These are phyloP conservation scores for Spergularia marina DNA, from an alignment of 148 eudicot species.

Conservation along the genomic window DNA sequence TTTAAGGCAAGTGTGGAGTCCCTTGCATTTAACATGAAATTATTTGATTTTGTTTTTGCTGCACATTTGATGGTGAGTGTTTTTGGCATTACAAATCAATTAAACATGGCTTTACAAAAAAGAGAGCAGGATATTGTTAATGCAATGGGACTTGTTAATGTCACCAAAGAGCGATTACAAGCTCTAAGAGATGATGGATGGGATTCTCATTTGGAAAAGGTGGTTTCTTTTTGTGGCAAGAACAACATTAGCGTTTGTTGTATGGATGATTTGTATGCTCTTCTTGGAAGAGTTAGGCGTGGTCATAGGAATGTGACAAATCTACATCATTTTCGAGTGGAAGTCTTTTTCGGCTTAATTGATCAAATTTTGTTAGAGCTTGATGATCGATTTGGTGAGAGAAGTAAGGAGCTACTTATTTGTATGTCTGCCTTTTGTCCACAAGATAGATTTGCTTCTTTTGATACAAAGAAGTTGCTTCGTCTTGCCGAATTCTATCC, in stretches of 20 bases:
- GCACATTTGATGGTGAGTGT: not conserved
- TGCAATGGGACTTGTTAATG: not conserved
- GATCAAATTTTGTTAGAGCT: not conserved
- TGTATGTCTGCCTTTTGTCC: not conserved
- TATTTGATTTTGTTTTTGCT: conserved; percentile 4
- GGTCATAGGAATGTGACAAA: too few species aligned
- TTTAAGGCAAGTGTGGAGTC: not conserved
- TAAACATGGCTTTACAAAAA: not conserved
- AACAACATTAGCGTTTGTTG: not conserved
- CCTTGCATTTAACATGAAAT: not conserved
- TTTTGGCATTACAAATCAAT: not conserved
- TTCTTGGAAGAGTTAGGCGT: not conserved
- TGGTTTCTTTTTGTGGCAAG: not conserved
- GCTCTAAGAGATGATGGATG: not conserved
- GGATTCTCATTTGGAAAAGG: not conserved
- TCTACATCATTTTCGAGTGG: too few species aligned
- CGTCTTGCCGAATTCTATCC: not conserved
- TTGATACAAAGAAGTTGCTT: not conserved
- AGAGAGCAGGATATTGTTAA: not conserved
- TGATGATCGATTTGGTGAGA: not conserved
- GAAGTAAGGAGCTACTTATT: not conserved
- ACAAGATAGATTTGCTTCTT: not conserved
- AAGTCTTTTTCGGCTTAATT: not conserved
- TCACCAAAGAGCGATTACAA: not conserved
- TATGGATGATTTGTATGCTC: not conserved